These are phyloP conservation scores for Beta corolliflora DNA, from an alignment of 179 eudicot genomes.

Conservation along the genomic window DNA sequence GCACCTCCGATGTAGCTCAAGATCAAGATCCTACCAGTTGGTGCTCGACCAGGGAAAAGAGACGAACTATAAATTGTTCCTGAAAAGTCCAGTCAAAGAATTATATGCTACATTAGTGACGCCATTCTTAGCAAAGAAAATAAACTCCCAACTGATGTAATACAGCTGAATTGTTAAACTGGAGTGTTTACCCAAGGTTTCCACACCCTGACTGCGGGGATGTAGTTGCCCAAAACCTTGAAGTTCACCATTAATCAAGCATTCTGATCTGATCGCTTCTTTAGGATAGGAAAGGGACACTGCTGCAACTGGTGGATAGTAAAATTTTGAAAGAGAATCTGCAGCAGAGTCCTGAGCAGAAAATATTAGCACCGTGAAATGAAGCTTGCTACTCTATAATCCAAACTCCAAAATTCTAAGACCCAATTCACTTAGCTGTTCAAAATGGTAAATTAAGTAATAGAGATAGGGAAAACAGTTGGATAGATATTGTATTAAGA, in stretches of 20 bases:
- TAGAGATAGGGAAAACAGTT: too few species aligned
- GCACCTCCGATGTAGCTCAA: constrained; percentile 89
- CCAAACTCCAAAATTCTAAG: too few species aligned
- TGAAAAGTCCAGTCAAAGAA: constrained; percentile 30
- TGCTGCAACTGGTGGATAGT: constrained; percentile 89
- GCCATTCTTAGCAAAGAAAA: not conserved
- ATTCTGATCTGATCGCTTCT: constrained; percentile 66
- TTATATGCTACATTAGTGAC: not conserved
- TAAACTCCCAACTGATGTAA: not conserved
- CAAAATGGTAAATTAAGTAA: too few species aligned
- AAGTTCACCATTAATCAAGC: constrained; percentile 72
- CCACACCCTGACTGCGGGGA: constrained; percentile 90
- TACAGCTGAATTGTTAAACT: not conserved
- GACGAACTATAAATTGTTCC: constrained; percentile 93
- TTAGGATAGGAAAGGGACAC: constrained; percentile 83
- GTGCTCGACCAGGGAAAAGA: constrained; percentile 85
- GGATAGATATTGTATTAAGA: too few species aligned
- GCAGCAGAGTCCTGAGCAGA: constrained; percentile 62
- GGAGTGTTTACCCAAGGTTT: constrained; percentile 61
- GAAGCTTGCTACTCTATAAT: not conserved
- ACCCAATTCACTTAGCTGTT: too few species aligned
- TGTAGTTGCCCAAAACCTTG: constrained; percentile 91
- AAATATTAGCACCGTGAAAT: not conserved
- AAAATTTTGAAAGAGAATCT: constrained; percentile 69
- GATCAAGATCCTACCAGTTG: constrained; percentile 70